These are phyloP conservation scores for Metschnikowia vanudenii DNA, from an alignment of 805 yeast genomes.

Conservation along the genomic window DNA sequence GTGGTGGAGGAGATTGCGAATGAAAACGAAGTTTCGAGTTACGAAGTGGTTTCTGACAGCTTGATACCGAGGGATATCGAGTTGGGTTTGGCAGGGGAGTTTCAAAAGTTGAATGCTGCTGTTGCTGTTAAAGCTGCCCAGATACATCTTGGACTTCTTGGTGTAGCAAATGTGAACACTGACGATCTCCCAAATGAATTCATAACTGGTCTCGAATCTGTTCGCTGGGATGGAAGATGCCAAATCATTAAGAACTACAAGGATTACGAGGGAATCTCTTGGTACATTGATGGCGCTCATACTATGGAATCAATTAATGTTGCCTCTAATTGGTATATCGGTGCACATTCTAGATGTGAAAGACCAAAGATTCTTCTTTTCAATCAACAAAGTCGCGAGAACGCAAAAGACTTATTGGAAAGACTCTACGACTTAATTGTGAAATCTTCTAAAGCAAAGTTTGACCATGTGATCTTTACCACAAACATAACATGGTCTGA, in stretches of 20 bases:
- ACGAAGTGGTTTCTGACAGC: slow-evolving; percentile 52
- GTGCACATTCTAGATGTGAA: slow-evolving; percentile 13
- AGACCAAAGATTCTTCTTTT: slow-evolving; percentile 62
- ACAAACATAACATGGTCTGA: slow-evolving; percentile 90
- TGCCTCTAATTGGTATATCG: slow-evolving; percentile 77
- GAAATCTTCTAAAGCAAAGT: slow-evolving; percentile 40
- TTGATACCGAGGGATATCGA: slow-evolving; percentile 40
- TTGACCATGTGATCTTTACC: slow-evolving; percentile 80
- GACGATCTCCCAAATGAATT: slow-evolving; percentile 48
- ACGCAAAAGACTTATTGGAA: slow-evolving; percentile 59
- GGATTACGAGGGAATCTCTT: slow-evolving; percentile 47
- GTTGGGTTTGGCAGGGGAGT: slow-evolving; percentile 79
- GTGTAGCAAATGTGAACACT: slow-evolving; percentile 29
- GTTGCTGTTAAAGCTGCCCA: slow-evolving; percentile 73
- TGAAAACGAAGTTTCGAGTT: slow-evolving; percentile 50
- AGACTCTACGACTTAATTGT: slow-evolving; percentile 47
- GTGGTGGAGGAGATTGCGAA: slow-evolving; percentile 63
- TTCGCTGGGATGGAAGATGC: slow-evolving; percentile 96
- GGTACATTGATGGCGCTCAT: slow-evolving; percentile 96
- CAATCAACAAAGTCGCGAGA: slow-evolving; percentile 92
- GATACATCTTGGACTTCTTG: slow-evolving; percentile 54
- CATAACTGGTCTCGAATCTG: slow-evolving; percentile 56
- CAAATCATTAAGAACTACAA: slow-evolving; percentile 57
- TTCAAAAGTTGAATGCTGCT: slow-evolving; percentile 84
- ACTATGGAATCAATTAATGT: slow-evolving; percentile 82